Conservation (phyloP, 768 basidiomycete genomes). For the Xerocomus brunneocitrinus region DNA sequence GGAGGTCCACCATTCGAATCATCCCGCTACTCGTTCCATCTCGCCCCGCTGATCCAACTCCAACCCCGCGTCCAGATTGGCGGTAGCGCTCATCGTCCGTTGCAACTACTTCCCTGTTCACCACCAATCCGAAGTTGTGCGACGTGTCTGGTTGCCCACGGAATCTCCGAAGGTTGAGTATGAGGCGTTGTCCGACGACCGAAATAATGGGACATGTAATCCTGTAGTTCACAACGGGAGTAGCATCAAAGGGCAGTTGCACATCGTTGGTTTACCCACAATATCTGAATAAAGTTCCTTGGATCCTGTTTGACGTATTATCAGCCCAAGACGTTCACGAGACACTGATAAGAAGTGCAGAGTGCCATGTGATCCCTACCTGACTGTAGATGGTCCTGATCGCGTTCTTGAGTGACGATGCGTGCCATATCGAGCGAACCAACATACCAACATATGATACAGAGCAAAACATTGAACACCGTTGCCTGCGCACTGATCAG, state of each 20-base stretch:
- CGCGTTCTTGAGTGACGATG: not conserved
- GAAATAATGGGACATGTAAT: not conserved
- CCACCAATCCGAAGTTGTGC: not conserved
- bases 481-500: constrained; percentile 7
- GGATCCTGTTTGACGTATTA: not conserved
- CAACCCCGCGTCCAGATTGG: not conserved
- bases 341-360: not conserved
- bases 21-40: not conserved
- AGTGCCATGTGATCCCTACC: constrained; percentile 5
- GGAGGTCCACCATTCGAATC: not conserved
- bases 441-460: constrained; percentile 19
- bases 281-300: not conserved
- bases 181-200: constrained; percentile 16
- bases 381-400: constrained; percentile 6
- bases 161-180: constrained; percentile 12
- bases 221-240: not conserved
- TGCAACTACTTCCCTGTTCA: not conserved
- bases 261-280: not conserved
- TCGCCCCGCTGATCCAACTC: not conserved
- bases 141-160: not conserved
- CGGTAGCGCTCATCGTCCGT: not conserved
- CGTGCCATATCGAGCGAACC: not conserved
- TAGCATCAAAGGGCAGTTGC: not conserved
- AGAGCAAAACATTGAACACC: constrained; percentile 9
- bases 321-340: not conserved